These are phyloP conservation scores for Acer negundo DNA, from an alignment of 345 rosid genomes.

Conservation along the genomic window DNA sequence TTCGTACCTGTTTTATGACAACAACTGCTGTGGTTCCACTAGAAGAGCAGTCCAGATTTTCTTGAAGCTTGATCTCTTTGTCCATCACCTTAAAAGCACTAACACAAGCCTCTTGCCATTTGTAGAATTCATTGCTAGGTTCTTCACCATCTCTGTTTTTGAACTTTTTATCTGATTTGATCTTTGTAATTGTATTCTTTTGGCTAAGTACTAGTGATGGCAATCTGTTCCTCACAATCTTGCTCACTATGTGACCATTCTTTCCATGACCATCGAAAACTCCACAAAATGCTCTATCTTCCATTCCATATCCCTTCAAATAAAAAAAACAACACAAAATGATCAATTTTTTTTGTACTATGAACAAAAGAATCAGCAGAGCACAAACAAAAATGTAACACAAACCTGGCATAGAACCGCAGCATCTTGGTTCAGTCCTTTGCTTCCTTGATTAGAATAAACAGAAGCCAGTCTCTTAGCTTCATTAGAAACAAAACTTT, in stretches of 20 bases:
- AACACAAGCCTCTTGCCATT: conserved; percentile 50
- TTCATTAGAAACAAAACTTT: conserved; percentile 13
- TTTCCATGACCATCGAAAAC: conserved; percentile 95
- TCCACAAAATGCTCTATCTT: conserved; percentile 60
- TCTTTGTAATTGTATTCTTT: conserved; percentile 38
- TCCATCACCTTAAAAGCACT: conserved; percentile 68
- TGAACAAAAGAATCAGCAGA: neutral
- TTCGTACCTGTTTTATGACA: conserved; percentile 58
- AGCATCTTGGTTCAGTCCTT: conserved; percentile 85
- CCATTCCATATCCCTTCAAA: conserved; percentile 60
- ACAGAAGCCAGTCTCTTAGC: conserved; percentile 46
- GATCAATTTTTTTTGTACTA: neutral
- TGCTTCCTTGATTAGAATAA: conserved; percentile 64
- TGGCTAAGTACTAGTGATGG: conserved; percentile 57
- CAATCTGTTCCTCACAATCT: conserved; percentile 59
- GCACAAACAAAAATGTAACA: neutral
- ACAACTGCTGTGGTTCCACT: conserved; percentile 88
- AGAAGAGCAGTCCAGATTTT: conserved; percentile 57
- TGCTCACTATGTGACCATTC: conserved; percentile 72
- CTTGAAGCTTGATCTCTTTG: conserved; percentile 64
- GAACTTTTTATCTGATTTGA: neutral
- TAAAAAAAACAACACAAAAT: neutral
- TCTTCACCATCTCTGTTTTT: neutral
- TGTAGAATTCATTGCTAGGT: conserved; percentile 23
- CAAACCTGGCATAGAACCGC: conserved; percentile 65